Conservation (phyloP, 1,284 basidiomycete species). For the Butyriboletus appendiculatus region DNA sequence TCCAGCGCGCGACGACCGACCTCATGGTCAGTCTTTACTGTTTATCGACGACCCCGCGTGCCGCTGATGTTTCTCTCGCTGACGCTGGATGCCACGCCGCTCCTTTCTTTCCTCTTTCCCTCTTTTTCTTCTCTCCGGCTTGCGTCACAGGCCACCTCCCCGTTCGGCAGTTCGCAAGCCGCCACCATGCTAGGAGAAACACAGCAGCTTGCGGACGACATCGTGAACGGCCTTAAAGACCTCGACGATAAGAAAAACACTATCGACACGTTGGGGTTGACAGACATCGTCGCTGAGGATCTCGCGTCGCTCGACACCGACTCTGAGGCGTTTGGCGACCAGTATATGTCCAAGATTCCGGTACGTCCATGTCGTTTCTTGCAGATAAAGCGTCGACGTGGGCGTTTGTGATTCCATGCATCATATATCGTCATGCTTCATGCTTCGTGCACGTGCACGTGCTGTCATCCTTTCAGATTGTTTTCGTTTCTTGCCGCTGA, state of each 20-base stretch:
- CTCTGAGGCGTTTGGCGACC: background rate
- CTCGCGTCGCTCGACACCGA: background rate
- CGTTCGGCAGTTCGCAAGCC: background rate
- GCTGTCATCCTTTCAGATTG: background rate
- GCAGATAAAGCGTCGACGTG: background rate
- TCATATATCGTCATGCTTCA: too few relatives aligned
- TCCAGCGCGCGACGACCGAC: background rate
- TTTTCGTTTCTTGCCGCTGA: background rate
- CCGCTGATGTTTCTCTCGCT: background rate
- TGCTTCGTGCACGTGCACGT: too few relatives aligned
- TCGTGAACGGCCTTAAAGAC: background rate
- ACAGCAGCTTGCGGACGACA: background rate
- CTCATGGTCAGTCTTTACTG: background rate
- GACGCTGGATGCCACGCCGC: background rate
- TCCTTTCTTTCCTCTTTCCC: background rate
- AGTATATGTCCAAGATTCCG: background rate
- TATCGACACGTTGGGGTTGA: accelerated
- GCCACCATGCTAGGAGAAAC: too few relatives aligned
- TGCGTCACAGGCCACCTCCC: background rate
- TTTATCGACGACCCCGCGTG: background rate
- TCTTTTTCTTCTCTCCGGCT: background rate
- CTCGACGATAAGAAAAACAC: conserved; percentile 20
- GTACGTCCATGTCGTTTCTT: background rate
- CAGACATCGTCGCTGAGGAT: background rate
- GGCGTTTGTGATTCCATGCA: too few relatives aligned